Percentiles rank a stretch among this genome's conserved stretches.
Evolutionary conservation across 2,329 filamentous ascomycete genomes (phyloP).

Genomic region (Myrmaecium sp.): DNA sequence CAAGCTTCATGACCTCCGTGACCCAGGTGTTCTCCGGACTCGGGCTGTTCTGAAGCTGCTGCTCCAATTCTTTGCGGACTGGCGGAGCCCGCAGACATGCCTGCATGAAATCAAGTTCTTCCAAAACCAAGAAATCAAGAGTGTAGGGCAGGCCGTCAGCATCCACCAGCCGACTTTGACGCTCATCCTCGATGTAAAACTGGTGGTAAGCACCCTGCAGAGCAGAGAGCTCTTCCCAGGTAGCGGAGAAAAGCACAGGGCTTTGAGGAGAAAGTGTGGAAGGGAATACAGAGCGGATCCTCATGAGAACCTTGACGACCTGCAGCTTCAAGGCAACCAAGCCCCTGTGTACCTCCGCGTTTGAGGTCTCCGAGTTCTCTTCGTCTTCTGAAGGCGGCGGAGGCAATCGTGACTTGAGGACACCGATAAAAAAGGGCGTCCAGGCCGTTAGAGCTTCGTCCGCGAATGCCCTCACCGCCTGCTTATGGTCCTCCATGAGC

Average conservation of each 20-base stretch:
- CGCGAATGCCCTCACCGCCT: conserved; percentile 73
- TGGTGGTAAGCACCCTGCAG: conserved; percentile 58
- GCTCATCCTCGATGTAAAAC: conserved; percentile 72
- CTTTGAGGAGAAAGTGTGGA: conserved; percentile 69
- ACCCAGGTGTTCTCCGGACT: conserved; percentile 59
- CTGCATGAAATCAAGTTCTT: conserved; percentile 91
- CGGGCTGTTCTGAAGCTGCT: conserved; percentile 46
- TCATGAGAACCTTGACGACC: conserved; percentile 74
- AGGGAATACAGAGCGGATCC: conserved; percentile 71
- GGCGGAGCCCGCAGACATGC: conserved; percentile 75
- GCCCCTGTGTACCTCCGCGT: conserved; percentile 58
- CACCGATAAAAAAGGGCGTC: conserved; percentile 75
- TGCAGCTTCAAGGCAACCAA: conserved; percentile 79
- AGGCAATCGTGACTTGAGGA: conserved; percentile 60
- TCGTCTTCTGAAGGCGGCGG: conserved; percentile 38
- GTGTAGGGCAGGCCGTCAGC: conserved; percentile 86
- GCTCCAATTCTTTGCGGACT: conserved; percentile 76
- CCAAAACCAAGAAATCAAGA: conserved; percentile 79
- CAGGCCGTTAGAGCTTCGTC: conserved; percentile 70
- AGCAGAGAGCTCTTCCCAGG: conserved; percentile 72
- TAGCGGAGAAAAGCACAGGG: conserved; percentile 63
- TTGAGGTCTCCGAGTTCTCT: conserved; percentile 35
- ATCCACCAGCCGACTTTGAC: conserved; percentile 78
- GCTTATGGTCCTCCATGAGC: conserved; percentile 83
- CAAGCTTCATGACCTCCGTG: conserved; percentile 70